These are phyloP conservation scores for Wallemia ichthyophaga DNA, from an alignment of 1,284 basidiomycete genomes.

Conservation along the genomic window DNA sequence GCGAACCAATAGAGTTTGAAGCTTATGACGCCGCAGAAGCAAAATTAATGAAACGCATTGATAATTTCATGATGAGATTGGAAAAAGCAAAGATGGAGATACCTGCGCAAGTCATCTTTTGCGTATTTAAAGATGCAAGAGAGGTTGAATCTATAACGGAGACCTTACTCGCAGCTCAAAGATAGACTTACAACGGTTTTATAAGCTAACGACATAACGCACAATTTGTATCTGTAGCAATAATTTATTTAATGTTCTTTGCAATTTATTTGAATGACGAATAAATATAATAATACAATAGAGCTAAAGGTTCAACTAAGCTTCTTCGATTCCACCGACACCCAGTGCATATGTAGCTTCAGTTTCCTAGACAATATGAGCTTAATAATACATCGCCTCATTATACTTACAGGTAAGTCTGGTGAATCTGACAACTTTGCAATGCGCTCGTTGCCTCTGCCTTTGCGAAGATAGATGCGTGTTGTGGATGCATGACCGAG, in stretches of 20 bases:
- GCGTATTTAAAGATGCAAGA: slow-evolving; percentile 30
- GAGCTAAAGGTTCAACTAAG: background rate
- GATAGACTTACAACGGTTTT: background rate
- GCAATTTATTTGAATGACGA: too few species aligned
- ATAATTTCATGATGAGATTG: slow-evolving; percentile 29
- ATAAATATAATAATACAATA: too few species aligned
- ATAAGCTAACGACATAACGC: background rate
- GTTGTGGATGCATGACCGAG: slow-evolving; percentile 61
- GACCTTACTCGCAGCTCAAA: background rate
- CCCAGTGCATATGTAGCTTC: slow-evolving; percentile 61
- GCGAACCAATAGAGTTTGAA: slow-evolving; percentile 11
- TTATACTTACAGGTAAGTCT: slow-evolving; percentile 28
- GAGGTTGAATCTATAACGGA: slow-evolving; percentile 15
- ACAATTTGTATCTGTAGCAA: background rate
- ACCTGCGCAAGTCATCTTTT: slow-evolving; percentile 25
- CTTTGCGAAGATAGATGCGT: slow-evolving; percentile 57
- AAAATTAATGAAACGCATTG: slow-evolving; percentile 22
- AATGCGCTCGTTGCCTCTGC: slow-evolving; percentile 76
- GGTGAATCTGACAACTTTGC: slow-evolving; percentile 85
- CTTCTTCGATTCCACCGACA: background rate
- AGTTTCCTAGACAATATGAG: slow-evolving; percentile 23
- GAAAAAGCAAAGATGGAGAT: slow-evolving; percentile 27
- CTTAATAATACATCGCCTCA: background rate
- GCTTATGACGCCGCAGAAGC: background rate
- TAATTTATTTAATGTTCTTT: background rate